A percentile compares a stretch with the other conserved stretches of the same genome.
Conservation (phyloP, 768 basidiomycete species). For the Inosperma sp. region DNA sequence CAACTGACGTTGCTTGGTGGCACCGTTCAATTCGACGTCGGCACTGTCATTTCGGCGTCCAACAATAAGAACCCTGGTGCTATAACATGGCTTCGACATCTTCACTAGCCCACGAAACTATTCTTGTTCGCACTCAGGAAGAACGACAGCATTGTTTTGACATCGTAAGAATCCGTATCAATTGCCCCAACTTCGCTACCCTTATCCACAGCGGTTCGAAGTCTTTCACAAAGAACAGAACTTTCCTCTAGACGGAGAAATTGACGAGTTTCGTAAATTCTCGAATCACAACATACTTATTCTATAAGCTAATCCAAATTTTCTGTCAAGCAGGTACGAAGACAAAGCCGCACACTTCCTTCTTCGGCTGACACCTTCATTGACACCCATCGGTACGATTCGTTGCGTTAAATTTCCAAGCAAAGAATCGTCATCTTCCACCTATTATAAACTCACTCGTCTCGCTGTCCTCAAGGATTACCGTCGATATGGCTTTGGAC, state of each 20-base stretch:
- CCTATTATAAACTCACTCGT: slow-evolving; percentile 69
- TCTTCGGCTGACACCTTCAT: slow-evolving; percentile 58
- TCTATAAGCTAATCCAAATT: not conserved
- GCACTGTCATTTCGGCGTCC: too few relatives aligned
- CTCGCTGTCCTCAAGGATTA: slow-evolving; percentile 65
- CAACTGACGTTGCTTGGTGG: too few relatives aligned
- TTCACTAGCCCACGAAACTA: slow-evolving; percentile 52
- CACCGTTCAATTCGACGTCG: too few relatives aligned
- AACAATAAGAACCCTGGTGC: too few relatives aligned
- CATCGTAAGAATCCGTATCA: too few relatives aligned
- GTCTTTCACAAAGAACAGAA: slow-evolving; percentile 65
- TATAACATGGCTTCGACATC: slow-evolving; percentile 2
- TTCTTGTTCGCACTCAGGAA: slow-evolving; percentile 41
- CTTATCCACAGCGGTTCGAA: slow-evolving; percentile 36
- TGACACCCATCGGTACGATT: slow-evolving; percentile 67
- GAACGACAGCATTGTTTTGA: slow-evolving; percentile 65
- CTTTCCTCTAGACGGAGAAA: slow-evolving; percentile 70
- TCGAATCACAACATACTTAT: not conserved
- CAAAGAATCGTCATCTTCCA: too few relatives aligned
- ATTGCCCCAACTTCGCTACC: too few relatives aligned
- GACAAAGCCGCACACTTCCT: slow-evolving; percentile 65
- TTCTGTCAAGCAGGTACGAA: slow-evolving; percentile 46
- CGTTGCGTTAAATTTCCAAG: slow-evolving; percentile 41
- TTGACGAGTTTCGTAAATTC: slow-evolving; percentile 68
- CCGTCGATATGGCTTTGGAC: slow-evolving; percentile 60